Percentiles rank a stretch among this genome's conserved stretches.
Conservation (phyloP, 441 rosid genomes). For the Bruguiera hainesii region DNA sequence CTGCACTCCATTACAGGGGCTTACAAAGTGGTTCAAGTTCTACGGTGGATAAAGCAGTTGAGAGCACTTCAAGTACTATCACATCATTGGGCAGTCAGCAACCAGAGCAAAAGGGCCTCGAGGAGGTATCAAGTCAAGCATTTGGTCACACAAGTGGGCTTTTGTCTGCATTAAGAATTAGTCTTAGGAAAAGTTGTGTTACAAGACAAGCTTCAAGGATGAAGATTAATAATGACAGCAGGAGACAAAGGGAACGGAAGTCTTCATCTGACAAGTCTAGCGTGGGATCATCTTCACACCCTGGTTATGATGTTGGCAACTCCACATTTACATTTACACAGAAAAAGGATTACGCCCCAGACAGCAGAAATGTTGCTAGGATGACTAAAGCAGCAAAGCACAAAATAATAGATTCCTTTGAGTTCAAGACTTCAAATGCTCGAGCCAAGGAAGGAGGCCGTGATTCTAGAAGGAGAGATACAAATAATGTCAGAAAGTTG, state of each 20-base stretch:
- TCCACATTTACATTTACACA: conserved; percentile 16
- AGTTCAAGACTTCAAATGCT: conserved; percentile 16
- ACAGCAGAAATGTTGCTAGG: conserved; percentile 33
- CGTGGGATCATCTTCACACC: conserved; percentile 45
- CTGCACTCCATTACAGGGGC: conserved; percentile 6
- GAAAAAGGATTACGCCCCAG: conserved; percentile 35
- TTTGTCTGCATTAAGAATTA: conserved; percentile 33
- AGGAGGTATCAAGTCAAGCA: conserved; percentile 34
- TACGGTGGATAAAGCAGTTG: conserved; percentile 20
- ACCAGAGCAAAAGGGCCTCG: conserved; percentile 22
- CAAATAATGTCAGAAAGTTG: conserved; percentile 18
- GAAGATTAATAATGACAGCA: conserved; percentile 24
- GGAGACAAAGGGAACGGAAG: conserved; percentile 27
- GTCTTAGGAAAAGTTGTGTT: conserved; percentile 48
- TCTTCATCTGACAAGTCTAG: conserved; percentile 56
- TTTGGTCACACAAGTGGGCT: conserved; percentile 35
- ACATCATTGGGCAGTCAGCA: conserved; percentile 35
- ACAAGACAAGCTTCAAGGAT: conserved; percentile 49
- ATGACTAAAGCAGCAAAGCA: conserved; percentile 25
- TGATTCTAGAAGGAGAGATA: conserved; percentile 19
- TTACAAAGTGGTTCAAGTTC: conserved; percentile 22
- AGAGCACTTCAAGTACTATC: conserved; percentile 33
- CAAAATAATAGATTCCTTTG: conserved; percentile 24
- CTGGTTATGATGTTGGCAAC: conserved; percentile 16
- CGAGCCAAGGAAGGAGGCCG: conserved; percentile 18